These are phyloP conservation scores for Wakefieldia striispora DNA, from an alignment of 768 basidiomycete genomes.

Conservation along the genomic window DNA sequence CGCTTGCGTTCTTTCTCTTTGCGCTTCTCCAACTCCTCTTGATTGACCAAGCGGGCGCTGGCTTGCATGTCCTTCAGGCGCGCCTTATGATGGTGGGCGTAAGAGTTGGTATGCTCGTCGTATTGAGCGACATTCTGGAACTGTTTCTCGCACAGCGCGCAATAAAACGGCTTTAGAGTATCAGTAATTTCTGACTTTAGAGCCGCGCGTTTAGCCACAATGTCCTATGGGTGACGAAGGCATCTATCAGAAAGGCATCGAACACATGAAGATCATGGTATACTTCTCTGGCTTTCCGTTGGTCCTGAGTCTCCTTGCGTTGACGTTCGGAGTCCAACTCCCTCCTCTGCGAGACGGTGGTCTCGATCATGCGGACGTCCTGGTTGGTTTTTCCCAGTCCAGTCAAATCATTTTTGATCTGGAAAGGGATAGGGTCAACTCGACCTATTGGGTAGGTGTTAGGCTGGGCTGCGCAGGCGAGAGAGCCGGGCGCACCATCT, in stretches of 20 bases:
- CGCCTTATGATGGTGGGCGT: slow-evolving; percentile 83
- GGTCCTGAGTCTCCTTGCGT: slow-evolving; percentile 75
- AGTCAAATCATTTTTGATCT: slow-evolving; percentile 72
- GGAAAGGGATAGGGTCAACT: slow-evolving; percentile 80
- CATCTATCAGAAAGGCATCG: slow-evolving; percentile 7
- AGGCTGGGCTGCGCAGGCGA: background rate
- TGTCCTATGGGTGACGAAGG: slow-evolving; percentile 41
- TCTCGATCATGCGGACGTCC: slow-evolving; percentile 82
- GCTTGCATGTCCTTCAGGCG: slow-evolving; percentile 82
- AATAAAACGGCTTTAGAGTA: slow-evolving; percentile 75
- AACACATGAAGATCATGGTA: background rate
- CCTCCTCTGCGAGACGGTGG: slow-evolving; percentile 79
- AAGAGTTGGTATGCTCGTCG: slow-evolving; percentile 88
- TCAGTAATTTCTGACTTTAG: slow-evolving; percentile 66
- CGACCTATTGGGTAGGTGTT: slow-evolving; percentile 49
- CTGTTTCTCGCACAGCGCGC: slow-evolving; percentile 81
- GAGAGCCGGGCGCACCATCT: slow-evolving; percentile 51
- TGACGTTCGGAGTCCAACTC: slow-evolving; percentile 80
- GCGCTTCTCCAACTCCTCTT: slow-evolving; percentile 68
- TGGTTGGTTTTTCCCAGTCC: slow-evolving; percentile 78
- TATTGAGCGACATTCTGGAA: slow-evolving; percentile 84
- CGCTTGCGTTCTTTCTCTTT: slow-evolving; percentile 85
- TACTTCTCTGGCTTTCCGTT: slow-evolving; percentile 72
- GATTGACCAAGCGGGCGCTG: slow-evolving; percentile 59
- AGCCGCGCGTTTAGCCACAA: slow-evolving; percentile 62